Conservation (phyloP, 495 filamentous ascomycete genomes). For the Xylaria scruposa region DNA sequence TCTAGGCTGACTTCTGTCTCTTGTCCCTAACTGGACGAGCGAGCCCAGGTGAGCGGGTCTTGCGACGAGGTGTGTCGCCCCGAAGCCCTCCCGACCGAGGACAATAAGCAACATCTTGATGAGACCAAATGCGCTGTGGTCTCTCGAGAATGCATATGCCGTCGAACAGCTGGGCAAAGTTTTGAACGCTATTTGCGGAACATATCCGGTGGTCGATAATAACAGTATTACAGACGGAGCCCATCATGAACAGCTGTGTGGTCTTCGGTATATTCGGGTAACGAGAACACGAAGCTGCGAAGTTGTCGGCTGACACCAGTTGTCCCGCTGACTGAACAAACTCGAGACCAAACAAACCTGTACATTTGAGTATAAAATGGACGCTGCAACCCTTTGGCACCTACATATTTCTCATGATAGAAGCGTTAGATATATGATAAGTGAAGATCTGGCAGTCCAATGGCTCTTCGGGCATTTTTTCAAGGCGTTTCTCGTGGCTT, state of each 20-base stretch:
- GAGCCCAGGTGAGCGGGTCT: conserved; percentile 19
- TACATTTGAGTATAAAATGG: conserved; percentile 1
- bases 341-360: background rate
- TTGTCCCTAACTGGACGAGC: conserved; percentile 6
- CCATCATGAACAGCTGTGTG: no score
- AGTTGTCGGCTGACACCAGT: conserved; percentile 2
- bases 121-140: background rate
- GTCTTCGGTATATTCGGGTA: background rate
- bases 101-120: background rate
- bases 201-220: background rate
- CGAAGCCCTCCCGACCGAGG: conserved; percentile 5
- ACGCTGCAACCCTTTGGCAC: background rate
- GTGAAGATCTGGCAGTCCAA: background rate
- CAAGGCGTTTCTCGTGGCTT: background rate
- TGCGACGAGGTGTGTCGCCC: conserved; percentile 10
- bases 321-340: background rate
- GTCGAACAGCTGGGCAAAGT: conserved; percentile 7
- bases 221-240: background rate
- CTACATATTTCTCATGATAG: background rate
- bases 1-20: conserved; percentile 14
- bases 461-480: no score
- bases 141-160: background rate
- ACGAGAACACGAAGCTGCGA: background rate
- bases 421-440: background rate
- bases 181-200: background rate